phyloP scores from a whole-genome alignment of 768 basidiomycete genomes.

The Imleria badia region DNA sequence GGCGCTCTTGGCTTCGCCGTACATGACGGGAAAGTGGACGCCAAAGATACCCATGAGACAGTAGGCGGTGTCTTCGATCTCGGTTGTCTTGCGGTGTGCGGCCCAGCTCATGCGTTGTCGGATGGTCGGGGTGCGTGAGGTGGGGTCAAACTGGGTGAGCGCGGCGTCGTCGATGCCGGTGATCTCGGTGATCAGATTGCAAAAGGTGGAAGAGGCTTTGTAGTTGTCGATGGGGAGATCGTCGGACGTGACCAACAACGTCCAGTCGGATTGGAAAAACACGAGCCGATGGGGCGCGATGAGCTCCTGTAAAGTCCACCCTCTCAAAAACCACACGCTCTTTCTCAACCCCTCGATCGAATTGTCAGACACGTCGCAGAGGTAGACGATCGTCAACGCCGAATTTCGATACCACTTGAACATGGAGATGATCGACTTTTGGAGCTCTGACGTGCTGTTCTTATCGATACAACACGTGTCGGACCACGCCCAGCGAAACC shows the following conservation, averaged over 20 bases:
- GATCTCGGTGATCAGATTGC: constrained; percentile 13
- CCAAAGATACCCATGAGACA: constrained; percentile 30
- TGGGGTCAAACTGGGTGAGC: constrained; percentile 19
- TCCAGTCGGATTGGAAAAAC: constrained; percentile 27
- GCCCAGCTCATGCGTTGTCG: constrained; percentile 31
- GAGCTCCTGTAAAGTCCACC: constrained; percentile 31
- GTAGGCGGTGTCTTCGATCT: constrained; percentile 30
- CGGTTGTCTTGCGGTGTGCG: constrained; percentile 27
- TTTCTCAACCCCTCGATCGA: constrained; percentile 13
- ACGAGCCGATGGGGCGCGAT: constrained; percentile 23
- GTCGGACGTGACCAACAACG: constrained; percentile 8
- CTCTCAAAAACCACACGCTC: constrained; percentile 27
- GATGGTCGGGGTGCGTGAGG: constrained; percentile 13
- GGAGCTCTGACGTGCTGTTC: constrained; percentile 27
- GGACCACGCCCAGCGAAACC: constrained; percentile 28
- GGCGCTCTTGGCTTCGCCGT: constrained; percentile 29
- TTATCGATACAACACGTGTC: constrained; percentile 33
- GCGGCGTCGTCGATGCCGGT: constrained; percentile 19
- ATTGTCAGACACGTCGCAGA: constrained; percentile 18
- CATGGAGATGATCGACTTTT: constrained; percentile 32
- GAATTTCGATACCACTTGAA: constrained; percentile 31
- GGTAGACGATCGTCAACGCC: constrained; percentile 25
- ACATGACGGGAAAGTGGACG: constrained; percentile 28
- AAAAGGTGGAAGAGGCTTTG: constrained; percentile 14
- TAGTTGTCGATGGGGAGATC: constrained; percentile 20